Conservation (phyloP, 2,329 filamentous ascomycete species). For the Aphanoascus verrucosus region DNA sequence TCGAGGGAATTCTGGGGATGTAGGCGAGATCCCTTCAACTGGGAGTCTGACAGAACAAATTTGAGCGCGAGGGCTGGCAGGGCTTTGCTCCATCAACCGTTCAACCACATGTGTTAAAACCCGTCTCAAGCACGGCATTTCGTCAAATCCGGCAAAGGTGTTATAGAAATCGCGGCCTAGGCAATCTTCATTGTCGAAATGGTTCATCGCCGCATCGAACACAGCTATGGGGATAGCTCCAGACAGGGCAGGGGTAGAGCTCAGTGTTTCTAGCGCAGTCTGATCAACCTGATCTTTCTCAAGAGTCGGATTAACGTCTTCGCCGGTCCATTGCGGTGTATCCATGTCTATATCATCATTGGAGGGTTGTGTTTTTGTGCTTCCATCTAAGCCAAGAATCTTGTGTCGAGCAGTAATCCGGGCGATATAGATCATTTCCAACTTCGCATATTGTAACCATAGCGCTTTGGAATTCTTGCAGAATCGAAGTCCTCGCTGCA, state of each 20-base stretch:
- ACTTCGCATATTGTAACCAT: conserved; percentile 81
- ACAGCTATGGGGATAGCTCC: conserved; percentile 92
- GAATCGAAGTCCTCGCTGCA: conserved; percentile 85
- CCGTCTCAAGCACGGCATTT: conserved; percentile 52
- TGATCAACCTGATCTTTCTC: conserved; percentile 45
- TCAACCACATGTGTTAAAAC: conserved; percentile 64
- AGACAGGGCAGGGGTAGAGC: conserved; percentile 67
- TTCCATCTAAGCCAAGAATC: conserved; percentile 51
- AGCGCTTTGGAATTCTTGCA: conserved; percentile 63
- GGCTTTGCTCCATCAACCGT: conserved; percentile 48
- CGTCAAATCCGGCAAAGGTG: conserved; percentile 60
- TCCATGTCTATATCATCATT: conserved; percentile 42
- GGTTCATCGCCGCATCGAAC: conserved; percentile 73
- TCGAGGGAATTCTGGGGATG: conserved; percentile 60
- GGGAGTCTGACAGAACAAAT: conserved; percentile 63
- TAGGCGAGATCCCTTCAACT: conserved; percentile 52
- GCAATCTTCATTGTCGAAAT: conserved; percentile 56
- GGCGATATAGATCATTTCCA: conserved; percentile 85
- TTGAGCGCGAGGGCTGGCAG: conserved; percentile 53
- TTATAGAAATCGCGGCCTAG: conserved; percentile 70
- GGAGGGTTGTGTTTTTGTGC: conserved; percentile 25
- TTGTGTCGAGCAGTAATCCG: conserved; percentile 66
- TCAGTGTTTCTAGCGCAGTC: conserved; percentile 52
- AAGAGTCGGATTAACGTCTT: conserved; percentile 49
- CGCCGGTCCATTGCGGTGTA: conserved; percentile 49